Conservation (phyloP, 2,329 filamentous ascomycete species). For the Cordyceps farinosa region DNA sequence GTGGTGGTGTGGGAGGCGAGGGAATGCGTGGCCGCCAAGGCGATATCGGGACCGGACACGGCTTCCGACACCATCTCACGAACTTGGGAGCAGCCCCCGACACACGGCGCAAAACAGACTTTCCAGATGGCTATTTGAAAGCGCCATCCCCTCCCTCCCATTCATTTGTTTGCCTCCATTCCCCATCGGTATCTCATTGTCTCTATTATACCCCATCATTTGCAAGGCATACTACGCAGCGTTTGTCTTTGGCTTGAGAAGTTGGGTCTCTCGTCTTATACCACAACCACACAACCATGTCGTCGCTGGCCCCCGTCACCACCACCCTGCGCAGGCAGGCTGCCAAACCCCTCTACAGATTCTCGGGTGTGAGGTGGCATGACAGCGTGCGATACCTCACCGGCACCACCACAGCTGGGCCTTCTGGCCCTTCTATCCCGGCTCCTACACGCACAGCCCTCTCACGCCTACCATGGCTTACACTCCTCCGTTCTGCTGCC, state of each 20-base stretch:
- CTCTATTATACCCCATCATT: background rate
- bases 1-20: background rate
- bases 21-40: background rate
- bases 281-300: constrained; percentile 11
- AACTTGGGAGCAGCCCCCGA: background rate
- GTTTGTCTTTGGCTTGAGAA: background rate
- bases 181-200: background rate
- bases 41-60: constrained; percentile 17
- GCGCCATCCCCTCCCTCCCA: constrained; percentile 9
- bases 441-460: constrained; percentile 16
- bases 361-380: constrained; percentile 11
- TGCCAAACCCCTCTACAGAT: constrained; percentile 16
- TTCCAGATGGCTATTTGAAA: constrained; percentile 17
- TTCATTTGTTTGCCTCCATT: background rate
- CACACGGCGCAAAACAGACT: constrained; percentile 5
- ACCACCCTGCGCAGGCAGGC: constrained; percentile 10
- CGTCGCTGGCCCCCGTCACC: constrained; percentile 11
- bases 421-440: constrained; percentile 3
- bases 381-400: constrained; percentile 16
- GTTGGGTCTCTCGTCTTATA: constrained; percentile 7
- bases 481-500: constrained; percentile 25
- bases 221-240: background rate
- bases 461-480: constrained; percentile 23
- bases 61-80: constrained; percentile 13
- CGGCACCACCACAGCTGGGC: constrained; percentile 11